phyloP scores from a whole-genome alignment of 1,139 yeast species.

The Pichia sp. region DNA sequence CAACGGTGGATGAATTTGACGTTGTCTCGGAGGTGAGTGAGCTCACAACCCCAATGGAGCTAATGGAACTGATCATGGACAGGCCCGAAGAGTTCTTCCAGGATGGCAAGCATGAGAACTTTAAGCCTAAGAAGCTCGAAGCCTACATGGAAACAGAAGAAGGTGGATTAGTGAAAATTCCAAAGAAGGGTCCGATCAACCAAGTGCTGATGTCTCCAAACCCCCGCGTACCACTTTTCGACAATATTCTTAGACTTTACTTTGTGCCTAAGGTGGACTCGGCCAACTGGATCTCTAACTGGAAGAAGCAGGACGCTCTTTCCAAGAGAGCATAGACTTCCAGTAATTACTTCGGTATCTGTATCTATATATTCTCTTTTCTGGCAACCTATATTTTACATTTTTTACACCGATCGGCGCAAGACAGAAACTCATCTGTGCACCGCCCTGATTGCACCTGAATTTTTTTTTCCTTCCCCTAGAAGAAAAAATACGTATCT shows the following conservation, averaged over 20 bases:
- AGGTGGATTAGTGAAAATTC: constrained; percentile 85
- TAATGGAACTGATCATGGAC: constrained; percentile 52
- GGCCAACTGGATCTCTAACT: constrained; percentile 56
- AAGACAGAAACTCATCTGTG: too few species aligned
- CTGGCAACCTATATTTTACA: too few species aligned
- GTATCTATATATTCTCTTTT: too few species aligned
- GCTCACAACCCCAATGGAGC: constrained; percentile 55
- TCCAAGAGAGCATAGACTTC: constrained; percentile 37
- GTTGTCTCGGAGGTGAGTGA: constrained; percentile 72
- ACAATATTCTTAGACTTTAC: constrained; percentile 65
- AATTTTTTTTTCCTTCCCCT: too few species aligned
- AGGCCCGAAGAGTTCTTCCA: constrained; percentile 72
- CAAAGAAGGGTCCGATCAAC: constrained; percentile 67
- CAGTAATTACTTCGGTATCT: too few species aligned
- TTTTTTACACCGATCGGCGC: too few species aligned
- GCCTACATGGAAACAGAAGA: constrained; percentile 75
- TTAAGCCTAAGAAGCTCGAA: constrained; percentile 55
- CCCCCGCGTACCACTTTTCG: constrained; percentile 75
- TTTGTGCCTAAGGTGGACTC: constrained; percentile 74
- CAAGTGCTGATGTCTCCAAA: constrained; percentile 57
- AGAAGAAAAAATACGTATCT: too few species aligned
- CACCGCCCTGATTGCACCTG: too few species aligned
- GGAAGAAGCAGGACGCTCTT: constrained; percentile 65
- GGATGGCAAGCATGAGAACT: constrained; percentile 57
- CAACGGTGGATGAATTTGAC: constrained; percentile 82